These are phyloP conservation scores for Aspergillus luchuensis DNA, from an alignment of 2,329 filamentous ascomycete species.

Conservation along the genomic window DNA sequence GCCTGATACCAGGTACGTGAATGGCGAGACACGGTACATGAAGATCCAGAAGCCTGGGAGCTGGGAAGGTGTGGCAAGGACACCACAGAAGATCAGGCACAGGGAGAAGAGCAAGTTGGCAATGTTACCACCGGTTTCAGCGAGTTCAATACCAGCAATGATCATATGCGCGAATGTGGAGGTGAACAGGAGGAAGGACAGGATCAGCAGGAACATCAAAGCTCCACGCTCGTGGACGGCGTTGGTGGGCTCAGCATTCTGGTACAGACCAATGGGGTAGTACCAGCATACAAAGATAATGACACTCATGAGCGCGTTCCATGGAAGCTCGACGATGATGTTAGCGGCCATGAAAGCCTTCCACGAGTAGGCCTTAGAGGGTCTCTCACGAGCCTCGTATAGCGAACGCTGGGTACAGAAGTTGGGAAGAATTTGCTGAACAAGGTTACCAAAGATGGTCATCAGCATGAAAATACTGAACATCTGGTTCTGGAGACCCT, in stretches of 20 bases:
- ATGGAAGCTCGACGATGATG: conserved; percentile 71
- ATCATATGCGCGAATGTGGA: conserved; percentile 73
- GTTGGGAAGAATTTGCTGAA: conserved; percentile 59
- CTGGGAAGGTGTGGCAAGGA: conserved; percentile 54
- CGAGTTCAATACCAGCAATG: conserved; percentile 69
- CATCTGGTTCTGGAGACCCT: conserved; percentile 88
- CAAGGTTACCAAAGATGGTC: conserved; percentile 70
- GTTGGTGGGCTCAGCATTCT: conserved; percentile 44
- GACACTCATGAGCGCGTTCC: conserved; percentile 62
- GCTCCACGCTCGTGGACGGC: conserved; percentile 57
- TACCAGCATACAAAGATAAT: conserved; percentile 69
- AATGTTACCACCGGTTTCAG: conserved; percentile 67
- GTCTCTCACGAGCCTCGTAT: conserved; percentile 62
- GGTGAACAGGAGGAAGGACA: conserved; percentile 70
- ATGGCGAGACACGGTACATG: conserved; percentile 70
- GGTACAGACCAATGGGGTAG: conserved; percentile 60
- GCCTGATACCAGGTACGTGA: conserved; percentile 62
- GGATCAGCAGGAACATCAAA: conserved; percentile 65
- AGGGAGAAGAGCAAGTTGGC: conserved; percentile 63
- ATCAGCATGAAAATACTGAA: conserved; percentile 85
- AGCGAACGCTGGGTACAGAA: conserved; percentile 61
- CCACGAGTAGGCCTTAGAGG: conserved; percentile 75
- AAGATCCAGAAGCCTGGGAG: conserved; percentile 77
- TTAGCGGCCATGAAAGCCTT: conserved; percentile 70
- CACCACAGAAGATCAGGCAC: conserved; percentile 60